Conservation (phyloP, 805 yeast species). For the Metschnikowia borealis region DNA sequence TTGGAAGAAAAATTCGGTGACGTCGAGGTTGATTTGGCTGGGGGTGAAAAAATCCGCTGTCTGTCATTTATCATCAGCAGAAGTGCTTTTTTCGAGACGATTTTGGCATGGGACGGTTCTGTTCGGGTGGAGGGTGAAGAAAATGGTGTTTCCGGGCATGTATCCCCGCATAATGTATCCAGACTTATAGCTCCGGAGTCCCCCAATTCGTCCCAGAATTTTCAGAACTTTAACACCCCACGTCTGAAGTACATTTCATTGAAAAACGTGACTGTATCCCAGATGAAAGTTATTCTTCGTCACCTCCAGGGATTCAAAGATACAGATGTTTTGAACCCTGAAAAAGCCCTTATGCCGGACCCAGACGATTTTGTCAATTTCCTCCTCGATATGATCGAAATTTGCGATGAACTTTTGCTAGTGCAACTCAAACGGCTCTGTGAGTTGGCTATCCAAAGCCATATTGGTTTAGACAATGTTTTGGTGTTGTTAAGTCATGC, state of each 20-base stretch:
- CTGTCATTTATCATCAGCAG: constrained; percentile 52
- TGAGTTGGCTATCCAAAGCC: constrained; percentile 56
- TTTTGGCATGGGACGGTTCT: constrained; percentile 51
- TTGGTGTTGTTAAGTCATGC: constrained; percentile 53
- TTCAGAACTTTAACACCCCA: no score
- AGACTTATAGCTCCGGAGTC: no score
- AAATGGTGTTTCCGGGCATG: no score
- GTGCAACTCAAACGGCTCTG: constrained; percentile 56
- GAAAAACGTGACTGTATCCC: constrained; percentile 34
- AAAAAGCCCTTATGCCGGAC: constrained; percentile 24
- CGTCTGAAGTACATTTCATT: constrained; percentile 21
- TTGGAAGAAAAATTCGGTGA: constrained; percentile 30
- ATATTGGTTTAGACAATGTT: constrained; percentile 58
- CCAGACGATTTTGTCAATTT: constrained; percentile 46
- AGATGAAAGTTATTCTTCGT: constrained; percentile 48
- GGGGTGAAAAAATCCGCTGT: constrained; percentile 45
- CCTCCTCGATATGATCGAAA: constrained; percentile 54
- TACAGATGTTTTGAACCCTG: constrained; percentile 21
- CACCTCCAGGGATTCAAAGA: constrained; percentile 56
- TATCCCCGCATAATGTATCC: no score
- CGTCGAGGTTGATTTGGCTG: constrained; percentile 42
- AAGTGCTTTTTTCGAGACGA: constrained; percentile 59
- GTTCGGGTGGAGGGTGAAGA: constrained; percentile 2
- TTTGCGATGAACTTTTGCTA: constrained; percentile 61
- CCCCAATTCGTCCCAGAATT: no score